Percentiles rank a stretch among this genome's conserved stretches.
Evolutionary conservation across 768 basidiomycete genomes (phyloP).

Genomic region (Chlorophyllum brunneum): DNA sequence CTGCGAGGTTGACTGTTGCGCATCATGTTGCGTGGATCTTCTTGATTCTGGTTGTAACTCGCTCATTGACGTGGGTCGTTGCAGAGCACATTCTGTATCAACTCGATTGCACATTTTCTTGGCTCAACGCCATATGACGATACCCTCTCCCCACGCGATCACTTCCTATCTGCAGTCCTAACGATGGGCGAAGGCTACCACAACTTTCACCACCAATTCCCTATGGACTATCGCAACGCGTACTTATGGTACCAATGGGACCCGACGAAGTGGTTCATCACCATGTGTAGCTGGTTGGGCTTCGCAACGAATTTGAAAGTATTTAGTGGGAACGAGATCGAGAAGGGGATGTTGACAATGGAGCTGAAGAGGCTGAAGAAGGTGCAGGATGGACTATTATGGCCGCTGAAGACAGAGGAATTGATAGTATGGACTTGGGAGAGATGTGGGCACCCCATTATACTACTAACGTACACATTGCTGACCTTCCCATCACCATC

Average conservation of each 20-base stretch:
- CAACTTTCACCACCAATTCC: conserved; percentile 90
- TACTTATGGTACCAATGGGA: conserved; percentile 84
- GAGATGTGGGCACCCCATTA: conserved; percentile 48
- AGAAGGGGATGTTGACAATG: conserved; percentile 81
- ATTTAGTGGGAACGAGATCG: conserved; percentile 88
- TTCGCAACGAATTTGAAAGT: conserved; percentile 78
- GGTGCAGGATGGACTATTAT: conserved; percentile 56
- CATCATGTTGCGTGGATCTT: conserved; percentile 62
- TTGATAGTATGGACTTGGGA: conserved; percentile 84
- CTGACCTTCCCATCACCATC: background rate
- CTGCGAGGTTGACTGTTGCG: conserved; percentile 65
- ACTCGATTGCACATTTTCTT: conserved; percentile 84
- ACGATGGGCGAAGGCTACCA: conserved; percentile 90
- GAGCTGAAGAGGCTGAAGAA: conserved; percentile 68
- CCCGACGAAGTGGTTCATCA: conserved; percentile 96
- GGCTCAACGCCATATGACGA: conserved; percentile 83
- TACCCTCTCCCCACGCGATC: conserved; percentile 71
- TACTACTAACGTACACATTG: background rate
- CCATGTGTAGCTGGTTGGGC: conserved; percentile 52
- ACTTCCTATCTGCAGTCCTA: conserved; percentile 75
- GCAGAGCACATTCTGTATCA: conserved; percentile 85
- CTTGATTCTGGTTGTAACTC: conserved; percentile 7
- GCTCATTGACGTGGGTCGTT: conserved; percentile 6
- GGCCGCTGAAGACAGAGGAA: conserved; percentile 54
- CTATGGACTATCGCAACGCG: conserved; percentile 83